Percentiles rank a stretch among this genome's conserved stretches.
Conservation (phyloP, 2,329 filamentous ascomycete genomes). For the Akanthomyces muscarius region DNA sequence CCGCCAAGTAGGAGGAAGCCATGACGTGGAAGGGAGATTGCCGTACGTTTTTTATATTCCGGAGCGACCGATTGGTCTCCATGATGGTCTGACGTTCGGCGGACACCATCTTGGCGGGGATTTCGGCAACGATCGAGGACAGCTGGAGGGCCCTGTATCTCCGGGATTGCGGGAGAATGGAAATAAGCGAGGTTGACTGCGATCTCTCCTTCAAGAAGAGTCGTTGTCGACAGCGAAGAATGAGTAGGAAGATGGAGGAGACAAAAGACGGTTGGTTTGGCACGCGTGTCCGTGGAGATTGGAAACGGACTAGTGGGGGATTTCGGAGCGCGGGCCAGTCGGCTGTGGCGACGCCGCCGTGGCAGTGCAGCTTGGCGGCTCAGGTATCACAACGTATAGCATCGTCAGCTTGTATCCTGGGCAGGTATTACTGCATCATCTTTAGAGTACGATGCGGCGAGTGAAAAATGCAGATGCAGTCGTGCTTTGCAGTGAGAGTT, state of each 20-base stretch:
- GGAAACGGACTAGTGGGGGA: not conserved
- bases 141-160: not conserved
- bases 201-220: too few species aligned
- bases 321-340: not conserved
- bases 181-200: too few species aligned
- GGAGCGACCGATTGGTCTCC: constrained; percentile 78
- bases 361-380: not conserved
- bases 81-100: constrained; percentile 56
- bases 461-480: too few species aligned
- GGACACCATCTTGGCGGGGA: constrained; percentile 36
- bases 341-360: not conserved
- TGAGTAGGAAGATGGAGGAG: not conserved
- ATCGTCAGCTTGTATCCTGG: too few species aligned
- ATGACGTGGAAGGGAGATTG: not conserved
- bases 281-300: too few species aligned
- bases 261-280: too few species aligned
- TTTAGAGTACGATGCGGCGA: too few species aligned
- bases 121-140: not conserved
- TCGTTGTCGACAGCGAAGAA: too few species aligned
- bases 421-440: too few species aligned
- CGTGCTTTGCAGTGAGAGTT: too few species aligned
- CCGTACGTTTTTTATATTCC: constrained; percentile 78
- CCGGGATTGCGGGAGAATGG: not conserved
- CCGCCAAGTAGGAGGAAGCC: not conserved
- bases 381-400: too few species aligned